Evolutionary conservation across 768 basidiomycete species (phyloP).

Genomic region (Rhodosporidiobolus sp.): DNA sequence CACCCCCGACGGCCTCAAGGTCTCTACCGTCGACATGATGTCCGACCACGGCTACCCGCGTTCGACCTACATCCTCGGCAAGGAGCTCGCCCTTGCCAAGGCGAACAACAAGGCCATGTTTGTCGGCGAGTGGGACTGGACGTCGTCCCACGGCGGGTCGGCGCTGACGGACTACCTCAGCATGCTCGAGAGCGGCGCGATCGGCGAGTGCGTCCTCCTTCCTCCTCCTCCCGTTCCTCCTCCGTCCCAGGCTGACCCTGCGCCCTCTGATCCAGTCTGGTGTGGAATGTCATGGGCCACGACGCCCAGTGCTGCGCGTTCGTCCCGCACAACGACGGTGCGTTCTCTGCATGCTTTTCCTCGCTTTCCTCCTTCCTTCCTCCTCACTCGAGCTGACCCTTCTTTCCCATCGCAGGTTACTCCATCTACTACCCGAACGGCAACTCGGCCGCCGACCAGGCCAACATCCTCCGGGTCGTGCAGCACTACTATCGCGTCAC

Average conservation of each 20-base stretch:
- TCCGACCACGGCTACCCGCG: conserved; percentile 33
- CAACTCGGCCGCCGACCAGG: conserved; percentile 2
- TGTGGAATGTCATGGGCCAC: conserved; percentile 18
- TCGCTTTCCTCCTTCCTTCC: too few species aligned
- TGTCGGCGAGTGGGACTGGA: conserved; percentile 30
- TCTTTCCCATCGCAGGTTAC: conserved; percentile 1
- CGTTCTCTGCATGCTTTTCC: background rate
- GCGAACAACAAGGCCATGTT: conserved; percentile 18
- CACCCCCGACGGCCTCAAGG: conserved; percentile 1
- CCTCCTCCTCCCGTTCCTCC: background rate
- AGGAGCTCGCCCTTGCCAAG: conserved; percentile 5
- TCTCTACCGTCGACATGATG: conserved; percentile 11
- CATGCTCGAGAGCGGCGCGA: conserved; percentile 8
- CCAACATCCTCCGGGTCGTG: conserved; percentile 23
- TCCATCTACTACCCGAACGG: conserved; percentile 33
- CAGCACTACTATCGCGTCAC: conserved; percentile 31
- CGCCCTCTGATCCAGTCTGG: background rate
- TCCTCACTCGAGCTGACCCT: background rate
- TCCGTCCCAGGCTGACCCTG: too few species aligned
- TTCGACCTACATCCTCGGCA: conserved; percentile 1
- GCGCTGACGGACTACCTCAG: conserved; percentile 14
- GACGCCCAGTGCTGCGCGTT: conserved; percentile 20
- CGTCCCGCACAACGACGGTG: conserved; percentile 18
- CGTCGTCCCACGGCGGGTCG: background rate
- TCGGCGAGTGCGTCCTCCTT: conserved; percentile 17